Conservation (phyloP, 2,329 filamentous ascomycete genomes). For the Blumeriella jaapii region DNA sequence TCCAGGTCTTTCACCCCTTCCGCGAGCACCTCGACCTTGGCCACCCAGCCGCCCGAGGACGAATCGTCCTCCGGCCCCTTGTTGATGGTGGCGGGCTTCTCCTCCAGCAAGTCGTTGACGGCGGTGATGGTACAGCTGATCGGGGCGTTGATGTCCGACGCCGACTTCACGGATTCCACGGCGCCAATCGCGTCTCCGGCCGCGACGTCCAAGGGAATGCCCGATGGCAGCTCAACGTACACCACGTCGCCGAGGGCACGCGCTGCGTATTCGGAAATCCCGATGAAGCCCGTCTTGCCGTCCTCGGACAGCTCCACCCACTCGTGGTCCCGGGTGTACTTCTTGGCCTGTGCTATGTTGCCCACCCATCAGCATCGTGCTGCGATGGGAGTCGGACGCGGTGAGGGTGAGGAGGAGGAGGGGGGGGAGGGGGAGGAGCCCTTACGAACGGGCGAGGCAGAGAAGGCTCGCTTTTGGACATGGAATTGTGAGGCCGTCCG, state of each 20-base stretch:
- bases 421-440: slow-evolving; percentile 16
- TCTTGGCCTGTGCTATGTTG: slow-evolving; percentile 44
- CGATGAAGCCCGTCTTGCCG: slow-evolving; percentile 67
- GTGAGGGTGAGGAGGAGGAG: no score
- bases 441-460: slow-evolving; percentile 32
- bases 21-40: slow-evolving; percentile 69
- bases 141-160: slow-evolving; percentile 92
- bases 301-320: slow-evolving; percentile 86
- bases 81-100: slow-evolving; percentile 82
- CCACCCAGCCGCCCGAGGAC: slow-evolving; percentile 79
- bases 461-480: slow-evolving; percentile 36
- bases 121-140: slow-evolving; percentile 65
- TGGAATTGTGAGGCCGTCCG: slow-evolving; percentile 25
- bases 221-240: slow-evolving; percentile 86
- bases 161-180: slow-evolving; percentile 96
- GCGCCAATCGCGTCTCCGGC: slow-evolving; percentile 82
- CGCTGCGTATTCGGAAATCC: slow-evolving; percentile 86
- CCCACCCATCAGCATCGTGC: slow-evolving; percentile 9
- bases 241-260: slow-evolving; percentile 92
- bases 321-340: slow-evolving; percentile 95
- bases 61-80: slow-evolving; percentile 69
- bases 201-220: slow-evolving; percentile 52
- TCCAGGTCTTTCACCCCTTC: slow-evolving; percentile 56
- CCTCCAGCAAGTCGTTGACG: slow-evolving; percentile 65
- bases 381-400: no score